Conservation (phyloP, 1,284 basidiomycete genomes). For the Apiotrichum veenhuisii region DNA sequence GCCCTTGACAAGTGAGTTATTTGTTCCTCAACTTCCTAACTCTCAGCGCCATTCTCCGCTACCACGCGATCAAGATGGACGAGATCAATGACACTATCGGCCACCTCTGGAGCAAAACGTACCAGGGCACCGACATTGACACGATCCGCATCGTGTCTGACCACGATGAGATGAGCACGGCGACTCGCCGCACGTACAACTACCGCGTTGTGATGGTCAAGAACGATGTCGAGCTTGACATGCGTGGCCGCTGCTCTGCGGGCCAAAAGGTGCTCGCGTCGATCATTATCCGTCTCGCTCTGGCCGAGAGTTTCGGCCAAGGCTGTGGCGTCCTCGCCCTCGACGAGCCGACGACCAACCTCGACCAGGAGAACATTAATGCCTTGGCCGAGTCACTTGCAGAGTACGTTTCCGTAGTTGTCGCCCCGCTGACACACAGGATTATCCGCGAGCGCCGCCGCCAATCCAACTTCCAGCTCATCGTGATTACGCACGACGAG, state of each 20-base stretch:
- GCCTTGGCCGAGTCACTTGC: slow-evolving; percentile 86
- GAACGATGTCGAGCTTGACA: slow-evolving; percentile 98
- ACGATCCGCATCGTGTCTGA: slow-evolving; percentile 94
- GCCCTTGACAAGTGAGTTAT: slow-evolving; percentile 79
- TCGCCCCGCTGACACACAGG: slow-evolving; percentile 50
- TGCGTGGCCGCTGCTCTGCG: slow-evolving; percentile 96
- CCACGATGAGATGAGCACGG: slow-evolving; percentile 66
- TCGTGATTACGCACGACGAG: slow-evolving; percentile 97
- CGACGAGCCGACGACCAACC: slow-evolving; percentile 96
- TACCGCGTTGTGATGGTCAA: slow-evolving; percentile 99
- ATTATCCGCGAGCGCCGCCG: slow-evolving; percentile 87
- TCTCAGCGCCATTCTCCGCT: slow-evolving; percentile 92
- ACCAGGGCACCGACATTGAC: slow-evolving; percentile 99
- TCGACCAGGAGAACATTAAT: slow-evolving; percentile 95
- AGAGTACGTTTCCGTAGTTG: slow-evolving; percentile 60
- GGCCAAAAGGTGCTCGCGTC: slow-evolving; percentile 98
- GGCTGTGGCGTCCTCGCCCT: slow-evolving; percentile 96
- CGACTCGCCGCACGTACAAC: slow-evolving; percentile 90
- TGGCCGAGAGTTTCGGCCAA: slow-evolving; percentile 95
- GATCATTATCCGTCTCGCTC: slow-evolving; percentile 97
- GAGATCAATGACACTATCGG: slow-evolving; percentile 98
- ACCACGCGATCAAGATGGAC: slow-evolving; percentile 98
- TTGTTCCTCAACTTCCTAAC: background rate
- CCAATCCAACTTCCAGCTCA: slow-evolving; percentile 91
- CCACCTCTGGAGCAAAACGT: slow-evolving; percentile 96